Evolutionary conservation across 345 rosid species (phyloP).

Genomic region (Eucalyptus viminalis): DNA sequence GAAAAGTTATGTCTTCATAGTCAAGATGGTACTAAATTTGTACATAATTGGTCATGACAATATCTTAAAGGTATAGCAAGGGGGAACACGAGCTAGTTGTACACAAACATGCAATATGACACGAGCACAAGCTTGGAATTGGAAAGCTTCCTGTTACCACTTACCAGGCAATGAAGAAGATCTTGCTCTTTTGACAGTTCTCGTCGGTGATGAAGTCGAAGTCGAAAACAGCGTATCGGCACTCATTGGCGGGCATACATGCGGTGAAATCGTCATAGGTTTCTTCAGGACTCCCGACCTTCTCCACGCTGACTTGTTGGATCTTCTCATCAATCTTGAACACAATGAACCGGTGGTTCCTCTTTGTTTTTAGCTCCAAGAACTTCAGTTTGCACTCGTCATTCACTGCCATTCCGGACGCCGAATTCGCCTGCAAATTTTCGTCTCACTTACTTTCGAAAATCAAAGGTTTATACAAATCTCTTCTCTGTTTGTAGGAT

Average conservation of each 20-base stretch:
- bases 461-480: background rate
- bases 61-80: background rate
- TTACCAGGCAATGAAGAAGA: constrained; percentile 68
- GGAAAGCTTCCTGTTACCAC: constrained; percentile 16
- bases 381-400: constrained; percentile 78
- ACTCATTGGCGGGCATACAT: constrained; percentile 45
- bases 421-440: constrained; percentile 39
- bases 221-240: constrained; percentile 44
- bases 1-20: background rate
- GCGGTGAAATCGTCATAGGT: constrained; percentile 43
- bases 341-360: constrained; percentile 47
- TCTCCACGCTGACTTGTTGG: constrained; percentile 49
- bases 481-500: background rate
- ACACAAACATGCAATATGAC: background rate
- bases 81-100: background rate
- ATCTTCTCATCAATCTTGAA: constrained; percentile 58
- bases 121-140: background rate
- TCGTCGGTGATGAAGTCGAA: constrained; percentile 53
- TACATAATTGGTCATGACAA: background rate
- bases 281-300: constrained; percentile 40
- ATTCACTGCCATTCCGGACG: constrained; percentile 61
- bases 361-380: constrained; percentile 58
- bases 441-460: background rate
- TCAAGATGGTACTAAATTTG: background rate
- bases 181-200: constrained; percentile 68